phyloP scores from a whole-genome alignment of 2,329 filamentous ascomycete genomes.

The Ophiosphaerella herpotricha region DNA sequence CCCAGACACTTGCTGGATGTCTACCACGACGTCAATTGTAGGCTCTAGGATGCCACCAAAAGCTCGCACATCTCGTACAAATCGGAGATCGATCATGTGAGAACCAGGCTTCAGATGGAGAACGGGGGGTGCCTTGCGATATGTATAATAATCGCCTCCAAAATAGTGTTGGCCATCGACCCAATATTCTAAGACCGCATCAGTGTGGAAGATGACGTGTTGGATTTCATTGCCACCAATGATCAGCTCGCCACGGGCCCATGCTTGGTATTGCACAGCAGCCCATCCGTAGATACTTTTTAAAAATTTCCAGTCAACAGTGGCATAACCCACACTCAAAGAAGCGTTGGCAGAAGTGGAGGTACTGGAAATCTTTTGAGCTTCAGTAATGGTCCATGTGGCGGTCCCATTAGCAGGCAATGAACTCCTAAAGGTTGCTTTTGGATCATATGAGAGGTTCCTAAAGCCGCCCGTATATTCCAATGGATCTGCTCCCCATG shows the following conservation, averaged over 20 bases:
- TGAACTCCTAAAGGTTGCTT: conserved; percentile 55
- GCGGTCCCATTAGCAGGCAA: conserved; percentile 57
- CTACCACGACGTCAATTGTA: conserved; percentile 48
- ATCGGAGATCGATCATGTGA: conserved; percentile 58
- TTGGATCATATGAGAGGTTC: conserved; percentile 49
- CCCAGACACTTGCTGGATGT: conserved; percentile 24
- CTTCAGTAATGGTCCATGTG: conserved; percentile 51
- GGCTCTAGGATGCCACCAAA: conserved; percentile 59
- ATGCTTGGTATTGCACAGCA: conserved; percentile 63
- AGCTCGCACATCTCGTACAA: conserved; percentile 61
- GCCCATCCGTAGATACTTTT: conserved; percentile 63
- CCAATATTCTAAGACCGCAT: conserved; percentile 58
- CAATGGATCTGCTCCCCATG: conserved; percentile 64
- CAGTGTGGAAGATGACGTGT: conserved; percentile 51
- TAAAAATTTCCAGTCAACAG: conserved; percentile 60
- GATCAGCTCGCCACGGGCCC: conserved; percentile 57
- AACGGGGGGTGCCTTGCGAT: conserved; percentile 55
- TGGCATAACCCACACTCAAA: conserved; percentile 53
- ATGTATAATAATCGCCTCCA: conserved; percentile 62
- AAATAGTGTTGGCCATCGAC: conserved; percentile 58
- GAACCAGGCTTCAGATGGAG: conserved; percentile 55
- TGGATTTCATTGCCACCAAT: conserved; percentile 42
- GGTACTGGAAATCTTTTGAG: conserved; percentile 33
- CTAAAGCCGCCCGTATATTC: conserved; percentile 59
- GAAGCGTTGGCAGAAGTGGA: conserved; percentile 42